phyloP scores from a whole-genome alignment of 306 rosid species.

The Pyrus pyrifolia region DNA sequence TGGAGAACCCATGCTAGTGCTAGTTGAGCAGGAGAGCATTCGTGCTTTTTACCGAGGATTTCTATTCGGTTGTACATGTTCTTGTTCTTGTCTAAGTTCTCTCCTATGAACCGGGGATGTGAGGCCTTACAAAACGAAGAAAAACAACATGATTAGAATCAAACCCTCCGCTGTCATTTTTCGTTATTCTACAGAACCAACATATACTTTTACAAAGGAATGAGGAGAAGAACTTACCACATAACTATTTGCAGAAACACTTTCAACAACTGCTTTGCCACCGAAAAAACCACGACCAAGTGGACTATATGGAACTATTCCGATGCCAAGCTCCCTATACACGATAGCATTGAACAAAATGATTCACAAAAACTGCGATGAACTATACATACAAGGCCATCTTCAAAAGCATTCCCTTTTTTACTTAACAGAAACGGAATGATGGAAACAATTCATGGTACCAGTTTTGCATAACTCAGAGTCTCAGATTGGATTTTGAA shows the following conservation, averaged over 20 bases:
- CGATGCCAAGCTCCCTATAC: constrained; percentile 77
- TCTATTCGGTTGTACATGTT: constrained; percentile 37
- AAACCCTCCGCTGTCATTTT: too few relatives aligned
- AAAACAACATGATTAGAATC: neutral
- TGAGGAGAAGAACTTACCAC: constrained; percentile 29
- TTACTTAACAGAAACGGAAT: neutral
- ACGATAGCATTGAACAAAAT: neutral
- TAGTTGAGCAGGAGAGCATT: constrained; percentile 51
- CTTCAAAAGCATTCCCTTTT: neutral
- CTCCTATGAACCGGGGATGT: constrained; percentile 49
- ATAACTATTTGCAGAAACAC: constrained; percentile 24
- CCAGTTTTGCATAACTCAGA: neutral
- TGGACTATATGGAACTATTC: constrained; percentile 75
- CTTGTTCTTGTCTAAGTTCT: constrained; percentile 46
- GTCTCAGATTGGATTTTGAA: neutral
- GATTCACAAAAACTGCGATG: neutral
- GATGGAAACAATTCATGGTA: neutral
- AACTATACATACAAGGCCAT: neutral
- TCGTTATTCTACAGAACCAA: neutral
- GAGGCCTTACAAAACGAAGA: neutral
- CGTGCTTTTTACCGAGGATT: constrained; percentile 40
- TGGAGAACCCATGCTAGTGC: constrained; percentile 69
- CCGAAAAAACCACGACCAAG: constrained; percentile 78
- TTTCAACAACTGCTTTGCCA: constrained; percentile 59
- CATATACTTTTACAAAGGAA: neutral